Conservation (phyloP, 768 basidiomycete genomes). For the Rhodosporidiobolus odoratus region DNA sequence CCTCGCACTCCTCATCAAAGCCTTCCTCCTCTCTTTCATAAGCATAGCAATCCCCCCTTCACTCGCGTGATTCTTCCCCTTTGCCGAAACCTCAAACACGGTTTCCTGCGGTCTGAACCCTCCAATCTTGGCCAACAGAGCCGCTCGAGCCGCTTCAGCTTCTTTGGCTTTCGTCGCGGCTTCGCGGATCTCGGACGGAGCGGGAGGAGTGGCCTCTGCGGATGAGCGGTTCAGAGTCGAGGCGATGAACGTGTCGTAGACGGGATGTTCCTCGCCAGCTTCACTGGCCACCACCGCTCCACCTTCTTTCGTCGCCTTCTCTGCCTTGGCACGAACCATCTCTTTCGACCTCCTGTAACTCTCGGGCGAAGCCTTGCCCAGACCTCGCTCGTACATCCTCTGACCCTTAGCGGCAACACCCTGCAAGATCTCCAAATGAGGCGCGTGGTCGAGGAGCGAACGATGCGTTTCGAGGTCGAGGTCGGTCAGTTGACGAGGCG, state of each 20-base stretch:
- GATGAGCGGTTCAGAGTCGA: neutral
- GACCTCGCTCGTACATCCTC: slow-evolving; percentile 86
- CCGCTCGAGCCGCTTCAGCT: slow-evolving; percentile 58
- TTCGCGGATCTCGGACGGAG: neutral
- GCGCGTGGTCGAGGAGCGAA: slow-evolving; percentile 57
- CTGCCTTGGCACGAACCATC: slow-evolving; percentile 54
- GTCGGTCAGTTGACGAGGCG: slow-evolving; percentile 73
- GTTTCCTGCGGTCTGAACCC: slow-evolving; percentile 82
- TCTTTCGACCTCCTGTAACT: slow-evolving; percentile 86
- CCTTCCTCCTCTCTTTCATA: slow-evolving; percentile 83
- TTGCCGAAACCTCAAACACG: slow-evolving; percentile 78
- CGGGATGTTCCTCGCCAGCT: slow-evolving; percentile 66
- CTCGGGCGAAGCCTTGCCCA: slow-evolving; percentile 77
- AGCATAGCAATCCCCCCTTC: slow-evolving; percentile 56
- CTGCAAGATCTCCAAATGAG: slow-evolving; percentile 53
- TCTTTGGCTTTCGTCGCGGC: slow-evolving; percentile 31
- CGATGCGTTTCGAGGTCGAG: slow-evolving; percentile 75
- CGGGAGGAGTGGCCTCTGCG: neutral
- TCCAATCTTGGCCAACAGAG: slow-evolving; percentile 67
- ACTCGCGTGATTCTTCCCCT: slow-evolving; percentile 62
- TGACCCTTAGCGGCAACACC: slow-evolving; percentile 86
- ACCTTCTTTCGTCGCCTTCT: slow-evolving; percentile 56
- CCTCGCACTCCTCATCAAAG: slow-evolving; percentile 54
- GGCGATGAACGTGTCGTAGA: slow-evolving; percentile 38
- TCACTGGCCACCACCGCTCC: slow-evolving; percentile 52